Percentiles rank a stretch among this genome's conserved stretches.
Conservation (phyloP, 352 stramenopile species). For the Phytophthora ramorum region DNA sequence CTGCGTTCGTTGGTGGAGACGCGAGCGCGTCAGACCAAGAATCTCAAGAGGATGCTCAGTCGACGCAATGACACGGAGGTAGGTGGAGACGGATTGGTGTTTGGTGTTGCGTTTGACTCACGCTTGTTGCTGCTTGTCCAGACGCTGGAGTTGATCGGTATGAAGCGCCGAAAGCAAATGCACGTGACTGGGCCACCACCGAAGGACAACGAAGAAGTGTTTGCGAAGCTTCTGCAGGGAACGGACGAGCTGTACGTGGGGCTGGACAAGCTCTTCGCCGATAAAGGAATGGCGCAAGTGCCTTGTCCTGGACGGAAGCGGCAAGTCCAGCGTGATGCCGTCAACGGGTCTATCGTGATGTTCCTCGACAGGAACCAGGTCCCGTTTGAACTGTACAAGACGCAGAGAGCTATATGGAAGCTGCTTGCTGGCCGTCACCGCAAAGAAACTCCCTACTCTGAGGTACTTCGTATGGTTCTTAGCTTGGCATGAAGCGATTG, state of each 20-base stretch:
- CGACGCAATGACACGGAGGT: constrained; percentile 32
- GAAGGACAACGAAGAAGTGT: constrained; percentile 29
- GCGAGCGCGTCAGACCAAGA: constrained; percentile 39
- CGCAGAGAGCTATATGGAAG: constrained; percentile 35
- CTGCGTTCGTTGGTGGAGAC: constrained; percentile 19
- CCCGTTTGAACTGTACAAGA: constrained; percentile 35
- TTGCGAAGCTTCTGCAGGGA: constrained; percentile 29
- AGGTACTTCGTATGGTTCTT: not conserved
- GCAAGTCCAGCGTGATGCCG: constrained; percentile 16
- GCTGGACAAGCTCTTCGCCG: constrained; percentile 28
- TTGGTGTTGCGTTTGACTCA: not conserved
- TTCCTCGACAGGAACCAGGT: constrained; percentile 40
- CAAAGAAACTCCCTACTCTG: constrained; percentile 26
- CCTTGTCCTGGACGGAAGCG: constrained; percentile 26
- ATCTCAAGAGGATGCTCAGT: constrained; percentile 45
- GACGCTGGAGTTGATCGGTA: constrained; percentile 31
- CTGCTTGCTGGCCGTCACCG: constrained; percentile 24
- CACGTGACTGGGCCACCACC: constrained; percentile 2
- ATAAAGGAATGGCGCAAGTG: constrained; percentile 24
- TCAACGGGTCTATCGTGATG: constrained; percentile 24
- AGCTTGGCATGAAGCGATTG: not conserved
- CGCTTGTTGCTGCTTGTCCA: not conserved
- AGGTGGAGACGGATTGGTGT: not conserved
- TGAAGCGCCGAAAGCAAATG: constrained; percentile 34
- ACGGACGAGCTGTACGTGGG: constrained; percentile 28